phyloP scores from a whole-genome alignment of 345 rosid species.

The Syzygium aqueum region DNA sequence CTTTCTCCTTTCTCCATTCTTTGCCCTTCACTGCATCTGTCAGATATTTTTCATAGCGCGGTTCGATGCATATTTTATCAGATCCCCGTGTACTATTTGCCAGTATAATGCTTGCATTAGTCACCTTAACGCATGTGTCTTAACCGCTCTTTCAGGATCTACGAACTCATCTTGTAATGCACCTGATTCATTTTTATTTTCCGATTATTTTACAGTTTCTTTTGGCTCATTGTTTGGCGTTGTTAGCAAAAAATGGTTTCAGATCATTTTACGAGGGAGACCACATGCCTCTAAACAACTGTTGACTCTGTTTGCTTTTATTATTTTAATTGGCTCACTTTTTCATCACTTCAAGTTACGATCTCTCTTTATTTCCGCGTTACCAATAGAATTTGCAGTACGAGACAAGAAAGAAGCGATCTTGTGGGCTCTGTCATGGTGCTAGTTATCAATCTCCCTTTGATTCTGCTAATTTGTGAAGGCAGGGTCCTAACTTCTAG shows the following conservation, averaged over 20 bases:
- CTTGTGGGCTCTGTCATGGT: background rate
- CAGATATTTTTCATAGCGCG: background rate
- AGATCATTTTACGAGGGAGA: background rate
- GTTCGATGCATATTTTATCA: background rate
- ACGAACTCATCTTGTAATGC: conserved; percentile 11
- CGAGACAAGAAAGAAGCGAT: background rate
- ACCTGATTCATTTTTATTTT: background rate
- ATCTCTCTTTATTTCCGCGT: conserved; percentile 8
- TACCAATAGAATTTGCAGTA: background rate
- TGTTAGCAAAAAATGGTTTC: background rate
- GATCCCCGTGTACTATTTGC: background rate
- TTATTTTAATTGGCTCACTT: conserved; percentile 2
- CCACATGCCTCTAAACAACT: background rate
- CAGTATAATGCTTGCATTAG: background rate
- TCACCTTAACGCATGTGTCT: conserved; percentile 34
- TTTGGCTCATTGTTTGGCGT: conserved; percentile 7
- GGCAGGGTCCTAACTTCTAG: background rate
- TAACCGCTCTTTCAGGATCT: conserved; percentile 62
- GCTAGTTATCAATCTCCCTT: background rate
- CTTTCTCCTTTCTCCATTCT: background rate
- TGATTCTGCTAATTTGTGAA: background rate
- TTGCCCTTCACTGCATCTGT: background rate
- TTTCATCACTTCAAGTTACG: background rate
- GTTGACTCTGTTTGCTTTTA: background rate
- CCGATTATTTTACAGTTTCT: conserved; percentile 1